Conservation (phyloP, 805 yeast species). For the Kluyveromyces aestuarii region DNA sequence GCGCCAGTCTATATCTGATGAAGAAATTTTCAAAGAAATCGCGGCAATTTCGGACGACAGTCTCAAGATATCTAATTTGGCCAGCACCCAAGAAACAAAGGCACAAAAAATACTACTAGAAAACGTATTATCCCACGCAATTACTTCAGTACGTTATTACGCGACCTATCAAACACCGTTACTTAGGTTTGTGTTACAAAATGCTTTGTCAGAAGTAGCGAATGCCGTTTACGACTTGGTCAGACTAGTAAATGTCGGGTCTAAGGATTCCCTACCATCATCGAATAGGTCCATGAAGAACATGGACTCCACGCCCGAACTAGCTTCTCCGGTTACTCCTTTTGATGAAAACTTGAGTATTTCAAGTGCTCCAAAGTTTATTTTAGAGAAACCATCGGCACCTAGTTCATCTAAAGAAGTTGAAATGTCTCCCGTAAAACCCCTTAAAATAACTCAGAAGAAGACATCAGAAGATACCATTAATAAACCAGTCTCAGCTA, state of each 20-base stretch:
- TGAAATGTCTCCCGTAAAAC: slow-evolving; percentile 46
- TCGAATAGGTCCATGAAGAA: background rate
- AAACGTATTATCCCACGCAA: slow-evolving; percentile 62
- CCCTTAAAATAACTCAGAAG: slow-evolving; percentile 58
- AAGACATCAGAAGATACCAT: slow-evolving; percentile 12
- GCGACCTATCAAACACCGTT: slow-evolving; percentile 53
- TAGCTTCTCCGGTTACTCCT: slow-evolving; percentile 1
- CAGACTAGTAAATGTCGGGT: slow-evolving; percentile 35
- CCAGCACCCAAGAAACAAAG: slow-evolving; percentile 22
- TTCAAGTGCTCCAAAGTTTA: background rate
- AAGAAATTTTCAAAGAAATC: slow-evolving; percentile 16
- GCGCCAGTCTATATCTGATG: slow-evolving; percentile 6
- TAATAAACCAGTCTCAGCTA: slow-evolving; percentile 4
- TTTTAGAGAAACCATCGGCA: slow-evolving; percentile 2
- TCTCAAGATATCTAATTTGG: slow-evolving; percentile 13
- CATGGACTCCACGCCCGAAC: background rate
- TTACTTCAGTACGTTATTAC: slow-evolving; percentile 70
- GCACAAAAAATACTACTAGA: slow-evolving; percentile 43
- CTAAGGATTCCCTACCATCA: background rate
- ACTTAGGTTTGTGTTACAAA: slow-evolving; percentile 63
- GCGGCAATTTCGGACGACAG: slow-evolving; percentile 17
- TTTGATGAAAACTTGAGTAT: background rate
- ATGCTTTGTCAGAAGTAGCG: slow-evolving; percentile 66
- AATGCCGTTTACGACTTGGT: slow-evolving; percentile 57
- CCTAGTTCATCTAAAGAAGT: background rate